phyloP scores from a whole-genome alignment of 2,329 filamentous ascomycete species.

The Fusarium compactum region DNA sequence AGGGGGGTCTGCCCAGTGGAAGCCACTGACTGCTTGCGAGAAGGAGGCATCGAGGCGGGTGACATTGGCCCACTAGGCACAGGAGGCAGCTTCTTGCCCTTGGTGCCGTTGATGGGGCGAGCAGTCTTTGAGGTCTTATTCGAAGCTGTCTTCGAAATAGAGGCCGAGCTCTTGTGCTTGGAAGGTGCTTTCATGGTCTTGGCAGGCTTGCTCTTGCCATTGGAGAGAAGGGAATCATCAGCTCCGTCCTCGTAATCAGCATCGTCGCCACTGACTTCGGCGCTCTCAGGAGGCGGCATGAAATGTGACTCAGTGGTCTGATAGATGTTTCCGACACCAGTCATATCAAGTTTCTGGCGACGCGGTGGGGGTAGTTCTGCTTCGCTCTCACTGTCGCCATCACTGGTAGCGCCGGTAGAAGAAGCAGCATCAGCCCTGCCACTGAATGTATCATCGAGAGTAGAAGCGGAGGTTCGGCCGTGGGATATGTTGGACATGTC shows the following conservation, averaged over 20 bases:
- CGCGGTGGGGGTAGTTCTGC: constrained; percentile 70
- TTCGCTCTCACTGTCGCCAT: constrained; percentile 76
- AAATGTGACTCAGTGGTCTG: constrained; percentile 67
- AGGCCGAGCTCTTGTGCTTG: constrained; percentile 57
- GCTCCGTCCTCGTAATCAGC: constrained; percentile 50
- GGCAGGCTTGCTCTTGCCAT: constrained; percentile 55
- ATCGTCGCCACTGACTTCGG: constrained; percentile 53
- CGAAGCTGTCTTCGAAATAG: constrained; percentile 49
- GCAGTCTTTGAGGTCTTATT: constrained; percentile 59
- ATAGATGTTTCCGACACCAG: constrained; percentile 61
- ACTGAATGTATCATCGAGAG: constrained; percentile 92
- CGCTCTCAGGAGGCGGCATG: constrained; percentile 63
- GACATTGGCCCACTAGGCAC: constrained; percentile 65
- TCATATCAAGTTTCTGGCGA: constrained; percentile 66
- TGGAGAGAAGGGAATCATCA: constrained; percentile 54
- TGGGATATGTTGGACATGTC: constrained; percentile 95
- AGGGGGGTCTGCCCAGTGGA: constrained; percentile 64
- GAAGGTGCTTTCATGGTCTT: constrained; percentile 55
- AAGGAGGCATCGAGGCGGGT: constrained; percentile 75
- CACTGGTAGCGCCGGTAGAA: constrained; percentile 86
- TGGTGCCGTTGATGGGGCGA: constrained; percentile 55
- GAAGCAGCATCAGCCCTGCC: constrained; percentile 87
- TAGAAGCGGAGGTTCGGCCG: constrained; percentile 92
- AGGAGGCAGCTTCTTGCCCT: constrained; percentile 65
- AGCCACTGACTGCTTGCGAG: constrained; percentile 80